Evolutionary conservation across 345 rosid genomes (phyloP), one percentile per base, ranked within the genome.

Genomic region (Ceriops tagal): DNA sequence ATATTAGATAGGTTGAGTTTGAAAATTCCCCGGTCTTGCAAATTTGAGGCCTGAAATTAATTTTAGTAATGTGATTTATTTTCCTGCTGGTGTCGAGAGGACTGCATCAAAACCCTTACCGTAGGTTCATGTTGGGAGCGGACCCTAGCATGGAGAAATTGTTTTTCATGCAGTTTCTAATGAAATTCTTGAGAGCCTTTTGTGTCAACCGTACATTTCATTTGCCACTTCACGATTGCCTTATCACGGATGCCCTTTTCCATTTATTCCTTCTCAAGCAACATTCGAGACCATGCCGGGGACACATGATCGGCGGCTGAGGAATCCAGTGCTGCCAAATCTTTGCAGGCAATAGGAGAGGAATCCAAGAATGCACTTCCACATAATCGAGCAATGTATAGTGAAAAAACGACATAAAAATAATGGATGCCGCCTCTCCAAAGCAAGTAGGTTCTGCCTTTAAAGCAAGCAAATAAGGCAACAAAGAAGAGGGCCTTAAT

Each of bases 121-220:
- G 37, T 69, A 16, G 69, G 71, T 79, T 78, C 87, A 73, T 79
- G 79, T 64, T 81, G 75, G 90, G 88, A 84, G 83, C 30, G 84
- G 84, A 78, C 84, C 83, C 85, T 74, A 66, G 69, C 58, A 76
- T 77, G 82, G 63, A 18, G 58, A 65, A 37, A 61, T 62, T 34
- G 65, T 61, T 20, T 22, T 47, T 5, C 64, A 73, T 76, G 77
- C 53, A 73, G 66, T 64, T 73, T 21, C 62, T 47, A 37, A 63
- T 67, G 53, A 51, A 64, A 60, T 22, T 46, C 46, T 37, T 35
- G 30, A 57, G 27, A 26, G 27, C 61, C 19, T 21, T 55, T 15
- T 8, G 37, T 21, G 58, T 22, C 30, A 8, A 22, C 30, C 8
- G 18, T 13, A 43, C 49, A 43, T 13, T 43, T 43, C 49, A 4